Percentiles rank a stretch among this genome's conserved stretches.
Conservation (phyloP, 2,329 filamentous ascomycete species). For the Trichophyton simii region DNA sequence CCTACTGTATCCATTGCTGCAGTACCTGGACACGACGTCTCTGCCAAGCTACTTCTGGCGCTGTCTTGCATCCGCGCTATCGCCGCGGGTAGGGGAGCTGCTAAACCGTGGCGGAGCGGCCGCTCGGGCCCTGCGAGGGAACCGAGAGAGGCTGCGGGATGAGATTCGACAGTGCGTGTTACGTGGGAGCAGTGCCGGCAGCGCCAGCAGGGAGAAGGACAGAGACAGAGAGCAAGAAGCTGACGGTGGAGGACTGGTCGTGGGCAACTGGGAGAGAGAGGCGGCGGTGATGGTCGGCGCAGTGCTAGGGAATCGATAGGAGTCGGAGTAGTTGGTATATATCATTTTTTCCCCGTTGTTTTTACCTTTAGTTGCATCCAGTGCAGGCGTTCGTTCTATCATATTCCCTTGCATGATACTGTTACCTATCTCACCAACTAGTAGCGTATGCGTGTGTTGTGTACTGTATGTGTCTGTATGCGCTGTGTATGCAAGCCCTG, state of each 20-base stretch:
- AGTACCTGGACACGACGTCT: slow-evolving; percentile 73
- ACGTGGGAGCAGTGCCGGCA: slow-evolving; percentile 48
- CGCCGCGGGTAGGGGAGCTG: slow-evolving; percentile 70
- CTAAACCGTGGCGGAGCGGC: slow-evolving; percentile 69
- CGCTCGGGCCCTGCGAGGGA: slow-evolving; percentile 65
- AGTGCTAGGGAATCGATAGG: slow-evolving; percentile 39
- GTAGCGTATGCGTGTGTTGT: not conserved
- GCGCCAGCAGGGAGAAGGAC: slow-evolving; percentile 34
- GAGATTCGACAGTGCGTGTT: slow-evolving; percentile 74
- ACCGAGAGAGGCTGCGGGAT: slow-evolving; percentile 60
- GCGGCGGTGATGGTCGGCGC: slow-evolving; percentile 89
- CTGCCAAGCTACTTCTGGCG: slow-evolving; percentile 90
- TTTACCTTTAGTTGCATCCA: no score
- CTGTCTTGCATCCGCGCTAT: slow-evolving; percentile 65
- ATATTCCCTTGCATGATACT: not conserved
- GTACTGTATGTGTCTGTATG: not conserved
- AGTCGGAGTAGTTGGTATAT: not conserved
- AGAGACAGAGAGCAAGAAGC: slow-evolving; percentile 24
- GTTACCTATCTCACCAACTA: not conserved
- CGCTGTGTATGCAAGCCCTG: not conserved
- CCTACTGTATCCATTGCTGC: slow-evolving; percentile 60
- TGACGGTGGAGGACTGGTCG: slow-evolving; percentile 29
- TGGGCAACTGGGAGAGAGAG: slow-evolving; percentile 69
- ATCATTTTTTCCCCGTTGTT: not conserved
- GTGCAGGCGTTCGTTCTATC: not conserved